Evolutionary conservation across 1,284 basidiomycete genomes (phyloP).

Genomic region (Laetiporus sulphureus): DNA sequence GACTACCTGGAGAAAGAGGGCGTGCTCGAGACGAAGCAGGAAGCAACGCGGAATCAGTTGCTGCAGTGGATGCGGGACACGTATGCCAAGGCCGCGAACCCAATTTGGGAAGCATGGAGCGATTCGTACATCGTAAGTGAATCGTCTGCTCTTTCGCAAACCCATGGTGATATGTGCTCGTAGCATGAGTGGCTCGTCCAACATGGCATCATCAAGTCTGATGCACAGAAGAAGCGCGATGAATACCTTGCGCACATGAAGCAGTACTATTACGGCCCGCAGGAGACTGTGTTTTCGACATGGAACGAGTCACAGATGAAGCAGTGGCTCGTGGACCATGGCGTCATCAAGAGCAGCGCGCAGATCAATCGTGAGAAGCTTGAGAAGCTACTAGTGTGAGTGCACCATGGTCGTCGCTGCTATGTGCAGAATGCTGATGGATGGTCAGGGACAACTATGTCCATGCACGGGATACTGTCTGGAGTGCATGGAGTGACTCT

Average conservation of each 20-base stretch:
- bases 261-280: constrained; percentile 66
- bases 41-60: constrained; percentile 63
- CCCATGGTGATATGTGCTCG: constrained; percentile 2
- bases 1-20: constrained; percentile 72
- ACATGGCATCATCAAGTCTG: constrained; percentile 63
- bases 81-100: constrained; percentile 56
- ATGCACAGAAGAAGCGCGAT: constrained; percentile 60
- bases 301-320: constrained; percentile 70
- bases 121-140: constrained; percentile 71
- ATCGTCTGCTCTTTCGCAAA: constrained; percentile 1
- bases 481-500: constrained; percentile 72
- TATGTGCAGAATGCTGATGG: neutral
- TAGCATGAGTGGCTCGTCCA: constrained; percentile 78
- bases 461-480: constrained; percentile 61
- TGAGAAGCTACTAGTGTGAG: constrained; percentile 61
- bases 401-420: constrained; percentile 5
- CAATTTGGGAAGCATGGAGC: constrained; percentile 81
- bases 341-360: constrained; percentile 65
- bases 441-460: constrained; percentile 71
- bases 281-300: constrained; percentile 54
- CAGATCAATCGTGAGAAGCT: constrained; percentile 72
- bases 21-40: constrained; percentile 57
- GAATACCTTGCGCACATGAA: constrained; percentile 68
- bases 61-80: constrained; percentile 60
- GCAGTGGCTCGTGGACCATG: constrained; percentile 67